A percentile compares a stretch with the other conserved stretches of the same genome.
phyloP scores from a whole-genome alignment of 148 eudicot species.

The Rhododendron williamsianum region DNA sequence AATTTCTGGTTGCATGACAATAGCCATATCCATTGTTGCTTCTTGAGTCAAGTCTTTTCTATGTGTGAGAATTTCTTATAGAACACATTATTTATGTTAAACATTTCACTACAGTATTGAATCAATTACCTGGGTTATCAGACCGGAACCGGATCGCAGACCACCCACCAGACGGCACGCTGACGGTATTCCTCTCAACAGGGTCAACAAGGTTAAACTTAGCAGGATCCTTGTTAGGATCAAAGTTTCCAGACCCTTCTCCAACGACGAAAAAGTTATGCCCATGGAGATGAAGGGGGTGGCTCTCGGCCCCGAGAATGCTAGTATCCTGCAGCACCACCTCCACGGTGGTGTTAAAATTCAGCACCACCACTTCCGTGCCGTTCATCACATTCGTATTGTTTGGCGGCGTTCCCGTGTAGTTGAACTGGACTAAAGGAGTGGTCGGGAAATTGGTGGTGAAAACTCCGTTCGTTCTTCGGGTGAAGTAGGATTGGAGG shows the following conservation, averaged over 20 bases:
- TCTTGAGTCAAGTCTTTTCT: neutral
- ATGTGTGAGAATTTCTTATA: neutral
- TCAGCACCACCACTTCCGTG: conserved; percentile 45
- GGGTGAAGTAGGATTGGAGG: conserved; percentile 36
- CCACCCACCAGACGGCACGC: conserved; percentile 75
- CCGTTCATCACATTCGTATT: conserved; percentile 50
- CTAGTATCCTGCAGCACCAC: conserved; percentile 64
- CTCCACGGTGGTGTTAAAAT: conserved; percentile 58
- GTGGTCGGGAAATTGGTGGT: conserved; percentile 38
- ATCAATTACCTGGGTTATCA: conserved; percentile 50
- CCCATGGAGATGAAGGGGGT: conserved; percentile 77
- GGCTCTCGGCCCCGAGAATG: conserved; percentile 58
- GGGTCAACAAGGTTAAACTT: conserved; percentile 67
- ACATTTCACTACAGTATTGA: neutral
- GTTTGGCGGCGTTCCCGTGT: conserved; percentile 53
- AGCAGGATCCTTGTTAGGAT: conserved; percentile 44
- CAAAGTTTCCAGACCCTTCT: conserved; percentile 62
- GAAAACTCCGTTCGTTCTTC: conserved; percentile 33
- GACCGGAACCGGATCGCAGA: conserved; percentile 58
- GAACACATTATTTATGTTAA: neutral
- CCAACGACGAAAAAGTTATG: conserved; percentile 58
- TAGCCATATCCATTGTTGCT: neutral
- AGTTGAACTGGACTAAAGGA: conserved; percentile 43
- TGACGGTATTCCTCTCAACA: conserved; percentile 50
- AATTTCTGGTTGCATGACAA: neutral